phyloP scores from a whole-genome alignment of 83 land plant genomes.

The Diphasiastrum complanatum region DNA sequence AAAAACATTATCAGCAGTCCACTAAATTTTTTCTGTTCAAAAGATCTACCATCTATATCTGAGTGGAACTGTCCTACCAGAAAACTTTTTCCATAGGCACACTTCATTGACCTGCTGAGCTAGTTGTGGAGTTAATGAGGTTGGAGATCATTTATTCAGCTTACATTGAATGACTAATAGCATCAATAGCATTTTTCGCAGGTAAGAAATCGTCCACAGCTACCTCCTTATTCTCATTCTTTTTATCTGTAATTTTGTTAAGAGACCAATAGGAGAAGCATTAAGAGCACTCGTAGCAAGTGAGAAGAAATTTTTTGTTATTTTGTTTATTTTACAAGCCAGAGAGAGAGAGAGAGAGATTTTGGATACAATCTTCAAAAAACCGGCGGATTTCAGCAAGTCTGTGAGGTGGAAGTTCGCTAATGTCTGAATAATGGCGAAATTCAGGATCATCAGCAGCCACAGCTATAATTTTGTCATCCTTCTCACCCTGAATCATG shows the following conservation, averaged over 20 bases:
- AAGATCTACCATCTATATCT: too few relatives aligned
- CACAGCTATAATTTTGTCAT: conserved; percentile 71
- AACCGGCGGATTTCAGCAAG: conserved; percentile 62
- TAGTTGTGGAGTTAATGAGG: too few relatives aligned
- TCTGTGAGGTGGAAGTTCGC: conserved; percentile 70
- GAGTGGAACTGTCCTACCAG: too few relatives aligned
- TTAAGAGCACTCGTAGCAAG: neutral
- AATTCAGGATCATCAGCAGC: conserved; percentile 72
- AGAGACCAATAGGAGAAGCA: conserved; percentile 8
- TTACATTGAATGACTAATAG: conserved; percentile 49
- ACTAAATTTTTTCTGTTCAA: too few relatives aligned
- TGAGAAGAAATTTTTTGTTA: neutral
- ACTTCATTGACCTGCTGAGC: too few relatives aligned
- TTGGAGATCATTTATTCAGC: too few relatives aligned
- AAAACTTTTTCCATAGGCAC: neutral
- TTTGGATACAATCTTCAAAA: conserved; percentile 79
- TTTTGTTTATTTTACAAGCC: neutral
- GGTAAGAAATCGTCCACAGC: conserved; percentile 55
- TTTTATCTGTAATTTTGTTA: conserved; percentile 47
- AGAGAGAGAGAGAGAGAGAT: too few relatives aligned
- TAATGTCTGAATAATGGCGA: conserved; percentile 60
- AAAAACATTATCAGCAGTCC: neutral
- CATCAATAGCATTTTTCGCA: conserved; percentile 37
- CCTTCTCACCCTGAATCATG: conserved; percentile 54
- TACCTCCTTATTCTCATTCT: conserved; percentile 59